Percentiles rank a stretch among this genome's conserved stretches.
These are phyloP conservation scores for Emericellopsis atlantica DNA, from an alignment of 2,329 filamentous ascomycete species.

Conservation along the genomic window DNA sequence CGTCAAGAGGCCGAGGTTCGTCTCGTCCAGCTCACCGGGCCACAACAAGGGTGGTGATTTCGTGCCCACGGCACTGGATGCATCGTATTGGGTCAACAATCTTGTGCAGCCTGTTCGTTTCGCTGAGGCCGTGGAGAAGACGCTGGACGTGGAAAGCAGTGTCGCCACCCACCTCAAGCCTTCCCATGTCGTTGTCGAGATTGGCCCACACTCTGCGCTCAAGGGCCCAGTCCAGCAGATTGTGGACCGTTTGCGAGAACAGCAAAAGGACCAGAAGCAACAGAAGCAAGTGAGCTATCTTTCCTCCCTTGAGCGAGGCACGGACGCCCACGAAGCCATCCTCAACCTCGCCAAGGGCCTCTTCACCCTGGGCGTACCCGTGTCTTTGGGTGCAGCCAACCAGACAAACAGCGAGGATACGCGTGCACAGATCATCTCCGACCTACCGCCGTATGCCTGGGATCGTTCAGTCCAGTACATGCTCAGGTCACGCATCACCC, in stretches of 20 bases:
- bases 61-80: not conserved
- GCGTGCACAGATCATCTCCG: conserved; percentile 15
- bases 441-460: conserved; percentile 24
- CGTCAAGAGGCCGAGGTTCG: not conserved
- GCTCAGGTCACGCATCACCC: conserved; percentile 26
- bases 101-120: conserved; percentile 2
- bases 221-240: conserved; percentile 22
- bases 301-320: not conserved
- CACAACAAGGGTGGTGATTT: not conserved
- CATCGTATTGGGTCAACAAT: conserved; percentile 11
- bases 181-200: conserved; percentile 14
- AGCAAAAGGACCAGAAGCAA: not conserved
- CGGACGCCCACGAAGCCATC: not conserved
- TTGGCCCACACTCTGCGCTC: conserved; percentile 22
- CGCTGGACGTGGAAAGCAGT: not conserved
- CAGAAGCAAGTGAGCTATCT: conserved; percentile 9
- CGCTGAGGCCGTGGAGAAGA: not conserved
- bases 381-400: not conserved
- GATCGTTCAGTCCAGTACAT: conserved; percentile 17
- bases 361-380: not conserved
- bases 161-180: not conserved
- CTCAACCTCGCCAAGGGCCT: not conserved
- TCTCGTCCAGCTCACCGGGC: not conserved
- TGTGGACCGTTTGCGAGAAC: conserved; percentile 6
- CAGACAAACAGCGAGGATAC: not conserved